Percentiles rank a stretch among this genome's conserved stretches.
phyloP scores from a whole-genome alignment of 495 filamentous ascomycete species.

The Bryoglossum gracile region DNA sequence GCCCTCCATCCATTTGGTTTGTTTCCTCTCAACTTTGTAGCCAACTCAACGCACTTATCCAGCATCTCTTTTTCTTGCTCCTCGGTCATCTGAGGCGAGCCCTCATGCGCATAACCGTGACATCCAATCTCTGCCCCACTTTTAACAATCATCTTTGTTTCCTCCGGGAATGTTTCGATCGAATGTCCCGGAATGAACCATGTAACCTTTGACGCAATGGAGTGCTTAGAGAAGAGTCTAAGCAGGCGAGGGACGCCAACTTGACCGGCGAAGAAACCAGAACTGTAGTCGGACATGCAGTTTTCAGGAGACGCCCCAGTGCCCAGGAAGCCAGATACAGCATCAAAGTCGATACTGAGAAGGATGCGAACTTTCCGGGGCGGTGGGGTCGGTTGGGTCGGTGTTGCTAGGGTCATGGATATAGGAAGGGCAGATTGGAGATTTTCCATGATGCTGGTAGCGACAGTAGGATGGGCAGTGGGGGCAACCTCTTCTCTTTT shows the following conservation, averaged over 20 bases:
- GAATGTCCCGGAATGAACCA: conserved; percentile 63
- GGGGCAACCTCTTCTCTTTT: conserved; percentile 31
- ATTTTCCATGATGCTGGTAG: conserved; percentile 7
- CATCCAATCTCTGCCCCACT: conserved; percentile 52
- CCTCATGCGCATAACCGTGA: conserved; percentile 57
- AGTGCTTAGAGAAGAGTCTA: conserved; percentile 47
- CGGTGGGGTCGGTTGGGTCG: conserved; percentile 23
- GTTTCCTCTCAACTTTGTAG: conserved; percentile 41
- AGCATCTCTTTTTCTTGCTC: conserved; percentile 53
- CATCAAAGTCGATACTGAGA: conserved; percentile 53
- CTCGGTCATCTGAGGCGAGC: conserved; percentile 46
- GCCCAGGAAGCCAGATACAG: conserved; percentile 53
- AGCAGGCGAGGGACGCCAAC: conserved; percentile 54
- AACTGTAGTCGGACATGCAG: conserved; percentile 49
- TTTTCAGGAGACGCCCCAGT: conserved; percentile 44
- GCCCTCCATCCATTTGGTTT: conserved; percentile 50
- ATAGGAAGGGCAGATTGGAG: conserved; percentile 5
- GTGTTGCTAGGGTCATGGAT: conserved; percentile 26
- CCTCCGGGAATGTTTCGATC: conserved; percentile 51
- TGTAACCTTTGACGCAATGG: conserved; percentile 44
- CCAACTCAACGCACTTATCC: conserved; percentile 43
- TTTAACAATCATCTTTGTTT: conserved; percentile 45
- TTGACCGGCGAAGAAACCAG: conserved; percentile 51
- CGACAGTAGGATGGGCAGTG: neutral
- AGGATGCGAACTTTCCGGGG: conserved; percentile 43